Conservation (phyloP, 805 yeast genomes). For the Diddensiella caesifluorescens region DNA sequence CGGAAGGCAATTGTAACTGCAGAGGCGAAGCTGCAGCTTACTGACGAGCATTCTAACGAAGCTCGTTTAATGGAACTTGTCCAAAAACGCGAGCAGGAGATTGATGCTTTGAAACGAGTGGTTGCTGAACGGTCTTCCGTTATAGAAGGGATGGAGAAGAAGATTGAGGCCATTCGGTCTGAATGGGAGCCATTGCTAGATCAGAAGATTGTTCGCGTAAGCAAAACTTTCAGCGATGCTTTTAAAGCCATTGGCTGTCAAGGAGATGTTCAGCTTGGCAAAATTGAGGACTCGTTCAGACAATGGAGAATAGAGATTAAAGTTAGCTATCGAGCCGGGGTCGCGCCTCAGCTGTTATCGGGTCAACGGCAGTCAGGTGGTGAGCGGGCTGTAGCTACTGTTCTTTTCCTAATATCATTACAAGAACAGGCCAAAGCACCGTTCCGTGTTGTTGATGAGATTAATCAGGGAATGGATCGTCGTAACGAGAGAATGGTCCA, state of each 20-base stretch:
- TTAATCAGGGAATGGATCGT: slow-evolving; percentile 98
- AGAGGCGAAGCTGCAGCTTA: slow-evolving; percentile 5
- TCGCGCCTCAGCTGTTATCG: slow-evolving; percentile 63
- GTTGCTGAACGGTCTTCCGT: slow-evolving; percentile 3
- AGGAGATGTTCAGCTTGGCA: slow-evolving; percentile 66
- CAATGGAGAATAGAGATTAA: slow-evolving; percentile 82
- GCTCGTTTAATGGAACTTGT: slow-evolving; percentile 30
- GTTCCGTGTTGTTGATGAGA: slow-evolving; percentile 93
- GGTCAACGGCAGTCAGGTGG: slow-evolving; percentile 97
- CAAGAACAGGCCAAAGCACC: slow-evolving; percentile 88
- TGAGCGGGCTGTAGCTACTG: slow-evolving; percentile 93
- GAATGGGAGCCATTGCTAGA: slow-evolving; percentile 63
- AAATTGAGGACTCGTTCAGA: slow-evolving; percentile 44
- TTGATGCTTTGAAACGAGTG: slow-evolving; percentile 32
- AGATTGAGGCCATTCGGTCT: slow-evolving; percentile 37
- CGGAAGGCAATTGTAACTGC: not conserved
- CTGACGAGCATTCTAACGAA: not conserved
- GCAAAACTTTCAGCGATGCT: slow-evolving; percentile 57
- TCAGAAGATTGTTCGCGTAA: slow-evolving; percentile 48
- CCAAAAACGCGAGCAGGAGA: slow-evolving; percentile 39
- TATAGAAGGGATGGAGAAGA: slow-evolving; percentile 29
- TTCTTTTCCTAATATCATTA: slow-evolving; percentile 80
- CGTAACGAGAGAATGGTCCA: slow-evolving; percentile 85
- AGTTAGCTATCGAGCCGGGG: slow-evolving; percentile 74
- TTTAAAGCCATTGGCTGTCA: slow-evolving; percentile 77